Evolutionary conservation across 2,329 filamentous ascomycete genomes (phyloP), one percentile per base, ranked within the genome.

Genomic region (Clonostachys sp.): DNA sequence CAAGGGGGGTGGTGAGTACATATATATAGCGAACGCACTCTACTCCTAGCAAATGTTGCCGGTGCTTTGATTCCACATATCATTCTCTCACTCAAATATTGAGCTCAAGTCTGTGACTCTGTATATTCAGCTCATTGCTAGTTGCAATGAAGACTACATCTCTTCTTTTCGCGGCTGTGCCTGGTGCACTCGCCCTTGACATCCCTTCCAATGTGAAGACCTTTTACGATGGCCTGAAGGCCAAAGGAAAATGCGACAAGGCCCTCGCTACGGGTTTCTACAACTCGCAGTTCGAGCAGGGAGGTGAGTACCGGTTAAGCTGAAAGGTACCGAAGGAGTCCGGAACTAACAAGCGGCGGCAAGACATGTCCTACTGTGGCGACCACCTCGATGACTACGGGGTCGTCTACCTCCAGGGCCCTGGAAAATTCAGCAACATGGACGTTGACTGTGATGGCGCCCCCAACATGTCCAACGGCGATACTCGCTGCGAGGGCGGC

Each of bases 371-470:
- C 14, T 75, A 75, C 57, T 75, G 72, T 48, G 70, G 65, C 30
- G 71, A 75, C 47, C 64, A 67, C 47, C 49, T 67, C 13, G 50
- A 50, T 12, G 53, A 63, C 16, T 60, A 57, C 46, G 62, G 65
- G 10, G 64, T 70, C 30, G 61, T 79, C 41, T 80, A 70, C 54
- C 58, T 80, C 3, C 68, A 71, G 43, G 72, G 71, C 8, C 59
- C 57, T 1, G 63, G 64, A 4, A 59, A 68, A 20, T 65, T 80
- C 42, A 71, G 68, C 8, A 74, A 81, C 57, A 78, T 82, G 71
- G 78, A 82, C 49, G 66, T 82, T 41, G 79, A 83, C 62, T 83
- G 79, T 53, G 78, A 83, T 50, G 78, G 79, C 2, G 60, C 62
- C 1, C 67, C 74, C 40, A 62, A 66, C 5, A 64, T 47, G 1